phyloP scores from a whole-genome alignment of 169 alveolate genomes.

The Cryptosporidium sp. region DNA sequence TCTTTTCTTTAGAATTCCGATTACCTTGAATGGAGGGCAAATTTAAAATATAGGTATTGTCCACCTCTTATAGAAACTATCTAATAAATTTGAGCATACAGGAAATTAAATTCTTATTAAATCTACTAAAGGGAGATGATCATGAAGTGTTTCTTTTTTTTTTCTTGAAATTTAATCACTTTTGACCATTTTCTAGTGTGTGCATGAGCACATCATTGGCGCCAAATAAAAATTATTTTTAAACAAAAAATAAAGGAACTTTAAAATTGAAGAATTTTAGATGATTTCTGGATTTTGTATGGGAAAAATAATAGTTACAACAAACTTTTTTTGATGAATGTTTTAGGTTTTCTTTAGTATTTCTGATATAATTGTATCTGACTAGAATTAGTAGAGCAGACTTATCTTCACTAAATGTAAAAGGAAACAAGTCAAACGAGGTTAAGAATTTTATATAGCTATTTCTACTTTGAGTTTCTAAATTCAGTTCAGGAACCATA shows the following conservation, averaged over 20 bases:
- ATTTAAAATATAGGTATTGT: not conserved
- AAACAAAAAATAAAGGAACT: not conserved
- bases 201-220: slow-evolving; percentile 22
- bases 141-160: not conserved
- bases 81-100: not conserved
- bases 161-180: not conserved
- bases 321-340: not conserved
- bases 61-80: not conserved
- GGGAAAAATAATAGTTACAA: not conserved
- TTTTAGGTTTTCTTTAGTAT: not conserved
- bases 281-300: not conserved
- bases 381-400: not conserved
- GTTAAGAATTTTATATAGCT: not conserved
- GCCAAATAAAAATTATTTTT: not conserved
- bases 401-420: too few relatives aligned
- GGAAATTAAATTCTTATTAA: not conserved
- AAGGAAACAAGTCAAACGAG: not conserved
- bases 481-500: not conserved
- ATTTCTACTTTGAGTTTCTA: not conserved
- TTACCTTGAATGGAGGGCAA: not conserved
- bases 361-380: too few relatives aligned
- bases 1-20: not conserved
- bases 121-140: not conserved
- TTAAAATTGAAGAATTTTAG: not conserved
- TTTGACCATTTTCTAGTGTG: slow-evolving; percentile 14